These are phyloP conservation scores for Apiotrichum gracile DNA, from an alignment of 1,284 basidiomycete genomes.

Conservation along the genomic window DNA sequence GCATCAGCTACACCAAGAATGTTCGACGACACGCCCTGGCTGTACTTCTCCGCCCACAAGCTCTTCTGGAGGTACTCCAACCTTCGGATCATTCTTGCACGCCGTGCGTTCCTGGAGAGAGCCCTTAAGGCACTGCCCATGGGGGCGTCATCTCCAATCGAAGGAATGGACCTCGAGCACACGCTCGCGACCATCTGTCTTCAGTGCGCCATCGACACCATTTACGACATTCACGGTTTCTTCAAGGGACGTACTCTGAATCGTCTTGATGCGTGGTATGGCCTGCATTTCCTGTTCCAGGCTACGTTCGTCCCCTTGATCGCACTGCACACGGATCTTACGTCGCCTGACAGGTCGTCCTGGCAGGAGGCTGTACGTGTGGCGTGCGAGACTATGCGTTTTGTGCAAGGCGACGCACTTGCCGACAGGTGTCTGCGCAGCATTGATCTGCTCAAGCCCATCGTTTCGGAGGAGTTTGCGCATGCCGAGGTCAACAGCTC, in stretches of 20 bases:
- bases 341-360: neutral
- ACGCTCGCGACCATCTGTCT: conserved; percentile 13
- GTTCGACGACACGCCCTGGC: conserved; percentile 17
- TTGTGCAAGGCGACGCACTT: conserved; percentile 12
- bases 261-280: conserved; percentile 23
- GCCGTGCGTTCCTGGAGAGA: conserved; percentile 20
- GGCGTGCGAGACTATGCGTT: conserved; percentile 12
- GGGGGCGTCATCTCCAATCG: neutral
- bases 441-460: conserved; percentile 14
- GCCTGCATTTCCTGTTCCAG: conserved; percentile 27
- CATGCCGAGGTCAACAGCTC: neutral
- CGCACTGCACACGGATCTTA: conserved; percentile 18
- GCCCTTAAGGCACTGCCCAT: conserved; percentile 14
- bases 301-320: conserved; percentile 23
- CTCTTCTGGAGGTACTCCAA: conserved; percentile 26
- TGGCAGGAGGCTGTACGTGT: conserved; percentile 15
- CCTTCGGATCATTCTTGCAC: conserved; percentile 21
- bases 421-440: conserved; percentile 16
- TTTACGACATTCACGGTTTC: conserved; percentile 19
- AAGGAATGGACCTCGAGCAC: conserved; percentile 3
- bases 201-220: conserved; percentile 15
- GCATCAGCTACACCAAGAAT: neutral
- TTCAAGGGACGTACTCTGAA: conserved; percentile 11
- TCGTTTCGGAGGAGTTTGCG: neutral
- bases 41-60: conserved; percentile 22